Base-by-base conservation (phyloP, 768 basidiomycete species). In the Nidularia pulvinata region DNA sequence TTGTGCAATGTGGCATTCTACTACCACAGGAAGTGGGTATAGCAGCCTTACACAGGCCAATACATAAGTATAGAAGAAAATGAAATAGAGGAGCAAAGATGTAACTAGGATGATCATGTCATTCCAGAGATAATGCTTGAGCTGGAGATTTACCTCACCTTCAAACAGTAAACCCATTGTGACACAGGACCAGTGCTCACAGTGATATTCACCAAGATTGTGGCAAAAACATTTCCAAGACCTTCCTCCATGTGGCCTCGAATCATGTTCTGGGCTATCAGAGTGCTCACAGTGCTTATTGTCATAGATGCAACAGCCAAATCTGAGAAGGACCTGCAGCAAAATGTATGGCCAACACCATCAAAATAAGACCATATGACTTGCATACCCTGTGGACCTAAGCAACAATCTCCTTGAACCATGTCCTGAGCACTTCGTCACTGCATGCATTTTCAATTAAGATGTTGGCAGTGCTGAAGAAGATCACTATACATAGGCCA, bases 141-240 rank as follows among this genome's bases (percentile, higher is more conserved):
- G 97, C 66, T 85, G 85, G 53, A 97, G 76, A 56, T 82, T 83
- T 6, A 94, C 95, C 56, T 95, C 90, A 45, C 70, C 74, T 59
- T 90, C 82, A 51, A 93, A 91, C 10, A 97, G 75, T 14, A 98
- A 64, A 59, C 96, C 91, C 58, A 80, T 85, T 36, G 91, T 92
- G 22, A 96, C 76, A 6, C 89, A 77, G 1, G 82, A 84, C 86
- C 86, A 91, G 65, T 95, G 91, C 52, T 91, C 80, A 22, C 91
- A 39, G 10, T 39, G 16, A 16, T 39, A 39, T 16, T 16, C 37
- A 33, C 11, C 19, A 25, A 14, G 47, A 7, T 34, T 7, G n/a
- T 3, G 35, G 16, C 39, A 48, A 7, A n/a, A 33, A 32, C 10
- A 19, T 0, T 63, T 72, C 19, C 57, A 77, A 76, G 0, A 90